Percentiles rank a stretch among this genome's conserved stretches.
phyloP scores from a whole-genome alignment of 768 basidiomycete species.

The Wakefieldia striispora region DNA sequence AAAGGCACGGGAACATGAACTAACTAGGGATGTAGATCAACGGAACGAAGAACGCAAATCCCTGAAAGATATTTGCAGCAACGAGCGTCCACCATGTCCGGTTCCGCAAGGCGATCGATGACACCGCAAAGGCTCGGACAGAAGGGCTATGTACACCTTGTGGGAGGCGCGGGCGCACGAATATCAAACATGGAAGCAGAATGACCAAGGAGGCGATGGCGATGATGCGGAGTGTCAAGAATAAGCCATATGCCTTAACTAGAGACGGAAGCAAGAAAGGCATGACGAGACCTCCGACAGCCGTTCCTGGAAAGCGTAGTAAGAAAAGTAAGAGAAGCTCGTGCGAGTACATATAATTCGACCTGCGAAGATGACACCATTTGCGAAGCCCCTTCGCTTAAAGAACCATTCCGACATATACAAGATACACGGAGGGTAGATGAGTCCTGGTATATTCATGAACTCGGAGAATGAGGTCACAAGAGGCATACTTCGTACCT shows the following conservation, averaged over 20 bases:
- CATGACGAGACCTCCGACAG: background rate
- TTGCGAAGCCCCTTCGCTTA: background rate
- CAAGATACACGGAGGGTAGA: background rate
- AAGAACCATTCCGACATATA: background rate
- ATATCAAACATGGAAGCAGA: background rate
- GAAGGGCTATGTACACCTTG: no score
- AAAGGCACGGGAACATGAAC: background rate
- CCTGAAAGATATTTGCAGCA: background rate
- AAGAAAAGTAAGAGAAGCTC: background rate
- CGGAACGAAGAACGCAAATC: background rate
- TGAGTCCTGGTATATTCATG: background rate
- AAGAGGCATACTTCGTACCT: background rate
- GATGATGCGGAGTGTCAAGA: background rate
- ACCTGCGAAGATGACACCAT: background rate
- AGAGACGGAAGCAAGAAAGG: background rate
- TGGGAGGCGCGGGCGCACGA: background rate
- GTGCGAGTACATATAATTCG: background rate
- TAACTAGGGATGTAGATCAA: background rate
- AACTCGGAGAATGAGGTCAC: background rate
- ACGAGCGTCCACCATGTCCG: background rate
- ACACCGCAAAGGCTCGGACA: no score
- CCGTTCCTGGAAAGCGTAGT: background rate
- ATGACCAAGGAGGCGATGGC: background rate
- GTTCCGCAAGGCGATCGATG: background rate
- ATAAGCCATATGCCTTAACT: slow-evolving; percentile 1